Evolutionary conservation across 495 filamentous ascomycete species (phyloP), one percentile per base, ranked within the genome.

Genomic region (Podospora sp.): DNA sequence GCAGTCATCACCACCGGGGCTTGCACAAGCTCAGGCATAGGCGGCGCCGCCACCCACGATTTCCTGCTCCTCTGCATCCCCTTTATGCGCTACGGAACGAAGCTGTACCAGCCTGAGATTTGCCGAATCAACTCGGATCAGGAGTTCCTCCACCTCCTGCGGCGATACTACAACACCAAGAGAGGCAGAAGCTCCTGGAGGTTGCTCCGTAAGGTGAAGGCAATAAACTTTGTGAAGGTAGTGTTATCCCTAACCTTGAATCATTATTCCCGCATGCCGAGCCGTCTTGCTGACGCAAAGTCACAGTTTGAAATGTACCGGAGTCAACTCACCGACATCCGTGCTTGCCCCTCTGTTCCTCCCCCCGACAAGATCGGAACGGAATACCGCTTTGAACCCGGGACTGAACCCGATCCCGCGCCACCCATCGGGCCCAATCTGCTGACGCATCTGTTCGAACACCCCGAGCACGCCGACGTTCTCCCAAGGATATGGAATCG

Each of bases 91-190:
- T 33, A 20, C 14, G 64, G 21, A 6, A 60, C 64, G 7, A 66
- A 60, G 35, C 35, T 66, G 46, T 26, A 66, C 35, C 64, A 66
- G 40, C 56, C 64, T 6, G 64, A 66, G 24, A 57, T 66, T 25
- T 66, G 64, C n/a, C 29, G 64, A 18, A 66, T 66, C 6, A 66
- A 66, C 55, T 66, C 64, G 1, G 64, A 66, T 26, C 64, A 66
- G 26, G 64, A 66, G 27, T 61, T 66, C 46, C 22, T 66, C 46
- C 22, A 35, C 2, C 8, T 66, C 4, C 56, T 66, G 46, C 56
- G 64, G 52, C 56, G n/a, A 1, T 61, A 60, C 24, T 66, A 66
- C 40, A 52, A 18, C 49, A 22, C 49, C 4, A 55, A 65, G 24
- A 29, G 63, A 12, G 63, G 63, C 1, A n/a, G n/a, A n/a, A 60